Evolutionary conservation across 2,329 filamentous ascomycete genomes (phyloP).

Genomic region (Meredithiella fracta): DNA sequence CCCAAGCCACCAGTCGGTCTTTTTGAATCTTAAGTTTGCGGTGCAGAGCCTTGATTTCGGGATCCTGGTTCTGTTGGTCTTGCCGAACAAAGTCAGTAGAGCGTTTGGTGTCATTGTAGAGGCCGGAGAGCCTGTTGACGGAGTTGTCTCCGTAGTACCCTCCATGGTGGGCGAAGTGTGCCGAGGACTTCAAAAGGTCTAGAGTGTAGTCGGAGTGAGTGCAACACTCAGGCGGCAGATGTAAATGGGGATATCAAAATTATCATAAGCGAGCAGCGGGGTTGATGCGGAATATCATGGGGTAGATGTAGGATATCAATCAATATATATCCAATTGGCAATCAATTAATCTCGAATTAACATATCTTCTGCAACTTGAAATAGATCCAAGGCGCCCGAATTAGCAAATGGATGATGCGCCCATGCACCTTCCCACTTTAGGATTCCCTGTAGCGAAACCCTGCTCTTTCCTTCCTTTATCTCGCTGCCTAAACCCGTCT

Average conservation of each 20-base stretch:
- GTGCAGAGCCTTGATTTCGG: constrained; percentile 55
- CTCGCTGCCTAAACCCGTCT: constrained; percentile 2
- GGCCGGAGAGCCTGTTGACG: constrained; percentile 36
- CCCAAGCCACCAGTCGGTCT: constrained; percentile 64
- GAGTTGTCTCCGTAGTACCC: constrained; percentile 8
- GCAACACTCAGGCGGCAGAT: neutral
- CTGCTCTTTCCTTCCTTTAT: neutral
- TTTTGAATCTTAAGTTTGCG: constrained; percentile 67
- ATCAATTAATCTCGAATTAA: neutral
- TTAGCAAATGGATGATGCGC: neutral
- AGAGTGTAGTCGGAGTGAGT: neutral
- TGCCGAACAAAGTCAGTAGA: constrained; percentile 57
- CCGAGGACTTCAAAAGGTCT: neutral
- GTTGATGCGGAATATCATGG: neutral
- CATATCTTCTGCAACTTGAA: neutral
- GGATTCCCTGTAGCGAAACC: neutral
- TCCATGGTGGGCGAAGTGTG: constrained; percentile 2
- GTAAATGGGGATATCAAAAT: neutral
- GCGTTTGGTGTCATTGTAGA: constrained; percentile 70
- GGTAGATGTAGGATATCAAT: neutral
- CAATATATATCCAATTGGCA: neutral
- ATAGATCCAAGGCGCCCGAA: constrained; percentile 3
- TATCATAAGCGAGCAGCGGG: neutral
- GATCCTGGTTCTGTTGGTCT: constrained; percentile 46
- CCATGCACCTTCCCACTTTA: neutral